Conservation (phyloP, 306 rosid species). For the Luffa aegyptiaca region DNA sequence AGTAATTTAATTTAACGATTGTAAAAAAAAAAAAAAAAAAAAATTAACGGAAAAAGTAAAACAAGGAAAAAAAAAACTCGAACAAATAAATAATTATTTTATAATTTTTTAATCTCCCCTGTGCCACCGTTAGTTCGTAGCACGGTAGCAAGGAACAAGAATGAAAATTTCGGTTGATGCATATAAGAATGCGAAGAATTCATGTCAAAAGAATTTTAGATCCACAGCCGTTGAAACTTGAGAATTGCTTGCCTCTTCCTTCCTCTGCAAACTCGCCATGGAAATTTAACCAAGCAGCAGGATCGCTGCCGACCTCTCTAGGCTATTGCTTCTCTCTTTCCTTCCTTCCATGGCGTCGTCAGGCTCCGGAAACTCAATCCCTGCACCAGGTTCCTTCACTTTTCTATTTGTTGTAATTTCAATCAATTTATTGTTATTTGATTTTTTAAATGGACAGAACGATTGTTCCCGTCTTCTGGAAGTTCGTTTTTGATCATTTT, state of each 20-base stretch:
- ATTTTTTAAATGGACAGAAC: not conserved
- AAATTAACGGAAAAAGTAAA: too few relatives aligned
- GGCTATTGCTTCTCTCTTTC: not conserved
- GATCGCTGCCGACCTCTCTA: not conserved
- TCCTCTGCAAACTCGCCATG: not conserved
- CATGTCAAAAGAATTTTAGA: not conserved
- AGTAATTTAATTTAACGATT: too few relatives aligned
- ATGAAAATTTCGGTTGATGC: not conserved
- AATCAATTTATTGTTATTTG: not conserved
- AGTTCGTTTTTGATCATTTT: not conserved
- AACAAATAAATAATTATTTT: too few relatives aligned
- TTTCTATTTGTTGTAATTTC: not conserved
- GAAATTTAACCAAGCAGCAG: not conserved
- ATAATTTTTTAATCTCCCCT: not conserved
- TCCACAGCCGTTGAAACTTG: not conserved
- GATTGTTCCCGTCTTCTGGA: slow-evolving; percentile 9
- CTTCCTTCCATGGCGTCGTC: slow-evolving; percentile 56
- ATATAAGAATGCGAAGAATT: not conserved
- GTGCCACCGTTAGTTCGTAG: not conserved
- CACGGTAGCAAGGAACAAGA: not conserved
- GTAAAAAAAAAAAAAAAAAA: too few relatives aligned
- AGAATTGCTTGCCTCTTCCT: not conserved
- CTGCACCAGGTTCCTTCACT: slow-evolving; percentile 53
- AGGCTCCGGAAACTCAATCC: slow-evolving; percentile 34
- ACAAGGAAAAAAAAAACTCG: too few relatives aligned